Evolutionary conservation across 1,139 yeast species (phyloP).

Genomic region (Diutina rugosa): DNA sequence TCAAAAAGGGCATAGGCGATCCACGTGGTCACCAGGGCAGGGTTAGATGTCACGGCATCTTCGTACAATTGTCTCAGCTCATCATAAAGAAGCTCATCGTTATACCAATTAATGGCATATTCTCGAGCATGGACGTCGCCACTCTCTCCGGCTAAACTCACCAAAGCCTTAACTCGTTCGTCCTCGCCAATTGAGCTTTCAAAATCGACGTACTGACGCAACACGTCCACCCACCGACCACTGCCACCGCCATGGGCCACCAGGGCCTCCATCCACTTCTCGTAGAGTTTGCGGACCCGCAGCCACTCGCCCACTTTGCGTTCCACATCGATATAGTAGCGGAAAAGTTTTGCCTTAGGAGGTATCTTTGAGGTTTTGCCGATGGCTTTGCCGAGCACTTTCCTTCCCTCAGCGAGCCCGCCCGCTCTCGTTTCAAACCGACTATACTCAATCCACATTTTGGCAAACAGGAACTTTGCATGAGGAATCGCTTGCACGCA

Average conservation of each 20-base stretch:
- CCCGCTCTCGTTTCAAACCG: slow-evolving; percentile 63
- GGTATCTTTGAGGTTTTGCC: slow-evolving; percentile 34
- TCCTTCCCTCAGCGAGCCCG: slow-evolving; percentile 42
- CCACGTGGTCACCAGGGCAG: slow-evolving; percentile 36
- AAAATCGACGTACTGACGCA: slow-evolving; percentile 46
- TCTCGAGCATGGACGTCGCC: slow-evolving; percentile 5
- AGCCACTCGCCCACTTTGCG: slow-evolving; percentile 55
- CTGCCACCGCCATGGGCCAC: slow-evolving; percentile 17
- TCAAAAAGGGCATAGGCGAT: slow-evolving; percentile 63
- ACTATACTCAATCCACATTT: slow-evolving; percentile 61
- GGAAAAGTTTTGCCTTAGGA: slow-evolving; percentile 48
- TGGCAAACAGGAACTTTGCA: slow-evolving; percentile 48
- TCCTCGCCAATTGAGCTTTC: slow-evolving; percentile 63
- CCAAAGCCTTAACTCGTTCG: slow-evolving; percentile 50
- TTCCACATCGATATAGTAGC: slow-evolving; percentile 51
- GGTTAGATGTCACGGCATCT: slow-evolving; percentile 17
- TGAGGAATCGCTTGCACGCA: slow-evolving; percentile 44
- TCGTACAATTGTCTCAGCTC: slow-evolving; percentile 44
- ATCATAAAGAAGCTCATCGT: slow-evolving; percentile 44
- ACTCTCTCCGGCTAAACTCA: neutral
- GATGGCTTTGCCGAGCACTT: slow-evolving; percentile 57
- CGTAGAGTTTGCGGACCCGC: slow-evolving; percentile 61
- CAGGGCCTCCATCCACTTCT: slow-evolving; percentile 47
- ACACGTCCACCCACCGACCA: slow-evolving; percentile 7
- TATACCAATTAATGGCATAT: slow-evolving; percentile 43